Percentiles rank a stretch among this genome's conserved stretches.
Conservation (phyloP, 176 grass and related monocot genomes). For the Musa schizocarpa region DNA sequence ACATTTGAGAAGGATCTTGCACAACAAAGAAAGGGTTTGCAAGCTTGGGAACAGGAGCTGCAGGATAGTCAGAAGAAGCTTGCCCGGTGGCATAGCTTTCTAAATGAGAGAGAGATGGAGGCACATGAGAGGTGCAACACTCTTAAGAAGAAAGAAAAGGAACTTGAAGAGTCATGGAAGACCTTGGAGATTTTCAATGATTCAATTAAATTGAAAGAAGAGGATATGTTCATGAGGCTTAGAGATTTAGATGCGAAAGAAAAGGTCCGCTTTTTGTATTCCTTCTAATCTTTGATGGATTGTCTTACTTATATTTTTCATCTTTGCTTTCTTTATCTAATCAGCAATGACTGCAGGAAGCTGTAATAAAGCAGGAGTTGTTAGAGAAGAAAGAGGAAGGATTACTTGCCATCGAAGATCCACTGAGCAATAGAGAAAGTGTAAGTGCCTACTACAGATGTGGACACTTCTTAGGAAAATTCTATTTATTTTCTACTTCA, state of each 20-base stretch:
- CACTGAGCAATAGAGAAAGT: not conserved
- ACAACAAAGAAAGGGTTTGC: not conserved
- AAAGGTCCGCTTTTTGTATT: not conserved
- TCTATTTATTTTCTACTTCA: not conserved
- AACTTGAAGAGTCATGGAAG: slow-evolving; percentile 9
- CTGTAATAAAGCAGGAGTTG: not conserved
- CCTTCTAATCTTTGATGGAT: not conserved
- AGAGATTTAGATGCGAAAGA: not conserved
- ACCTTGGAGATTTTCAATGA: not conserved
- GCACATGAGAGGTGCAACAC: not conserved
- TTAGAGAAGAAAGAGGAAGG: slow-evolving; percentile 2
- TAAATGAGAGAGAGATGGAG: slow-evolving; percentile 9
- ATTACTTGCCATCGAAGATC: slow-evolving; percentile 4
- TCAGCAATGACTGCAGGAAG: not conserved
- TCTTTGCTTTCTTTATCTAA: not conserved
- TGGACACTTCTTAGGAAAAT: not conserved
- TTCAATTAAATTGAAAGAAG: not conserved
- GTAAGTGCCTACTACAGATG: not conserved
- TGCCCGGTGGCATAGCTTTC: not conserved
- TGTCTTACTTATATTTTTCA: not conserved
- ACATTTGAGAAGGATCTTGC: slow-evolving; percentile 1
- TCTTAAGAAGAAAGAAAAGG: slow-evolving; percentile 2
- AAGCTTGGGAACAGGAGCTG: not conserved
- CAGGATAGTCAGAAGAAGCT: not conserved
- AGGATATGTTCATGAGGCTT: slow-evolving; percentile 1